These are phyloP conservation scores for Mortierella sp. DNA, from an alignment of 371 early-diverging fungal species.

Conservation along the genomic window DNA sequence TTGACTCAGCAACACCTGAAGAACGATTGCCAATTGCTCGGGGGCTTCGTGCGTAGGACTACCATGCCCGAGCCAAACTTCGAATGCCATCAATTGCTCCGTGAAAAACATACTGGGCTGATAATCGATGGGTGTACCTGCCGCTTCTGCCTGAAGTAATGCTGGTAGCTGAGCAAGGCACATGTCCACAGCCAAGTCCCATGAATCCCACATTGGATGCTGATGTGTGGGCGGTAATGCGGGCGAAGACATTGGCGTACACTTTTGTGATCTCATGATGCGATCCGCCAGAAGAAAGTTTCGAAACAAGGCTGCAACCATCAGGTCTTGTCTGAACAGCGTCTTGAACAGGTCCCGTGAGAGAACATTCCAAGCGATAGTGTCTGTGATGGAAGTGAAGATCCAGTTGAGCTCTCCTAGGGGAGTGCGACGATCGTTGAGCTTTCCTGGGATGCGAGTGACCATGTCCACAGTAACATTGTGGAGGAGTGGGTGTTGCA, in stretches of 20 bases:
- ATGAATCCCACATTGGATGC: slow-evolving; percentile 96
- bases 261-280: slow-evolving; percentile 92
- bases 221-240: slow-evolving; percentile 88
- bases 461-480: slow-evolving; percentile 89
- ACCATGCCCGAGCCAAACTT: slow-evolving; percentile 93
- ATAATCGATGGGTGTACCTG: slow-evolving; percentile 69
- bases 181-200: slow-evolving; percentile 96
- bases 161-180: slow-evolving; percentile 91
- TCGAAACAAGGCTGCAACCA: slow-evolving; percentile 95
- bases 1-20: slow-evolving; percentile 96
- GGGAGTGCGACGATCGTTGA: slow-evolving; percentile 92
- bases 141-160: slow-evolving; percentile 69
- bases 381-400: slow-evolving; percentile 97
- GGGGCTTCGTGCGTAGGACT: slow-evolving; percentile 80
- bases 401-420: slow-evolving; percentile 98
- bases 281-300: slow-evolving; percentile 96
- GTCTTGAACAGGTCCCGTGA: slow-evolving; percentile 90
- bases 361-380: slow-evolving; percentile 98
- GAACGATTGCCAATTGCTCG: slow-evolving; percentile 94
- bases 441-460: slow-evolving; percentile 86
- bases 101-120: slow-evolving; percentile 89
- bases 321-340: slow-evolving; percentile 94
- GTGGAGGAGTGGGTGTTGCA: slow-evolving; percentile 82
- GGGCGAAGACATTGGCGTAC: slow-evolving; percentile 91
- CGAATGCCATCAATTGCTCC: slow-evolving; percentile 96